Percentiles rank a stretch among this genome's conserved stretches.
These are phyloP conservation scores for Xylaria sp. DNA, from an alignment of 2,329 filamentous ascomycete species.

Conservation along the genomic window DNA sequence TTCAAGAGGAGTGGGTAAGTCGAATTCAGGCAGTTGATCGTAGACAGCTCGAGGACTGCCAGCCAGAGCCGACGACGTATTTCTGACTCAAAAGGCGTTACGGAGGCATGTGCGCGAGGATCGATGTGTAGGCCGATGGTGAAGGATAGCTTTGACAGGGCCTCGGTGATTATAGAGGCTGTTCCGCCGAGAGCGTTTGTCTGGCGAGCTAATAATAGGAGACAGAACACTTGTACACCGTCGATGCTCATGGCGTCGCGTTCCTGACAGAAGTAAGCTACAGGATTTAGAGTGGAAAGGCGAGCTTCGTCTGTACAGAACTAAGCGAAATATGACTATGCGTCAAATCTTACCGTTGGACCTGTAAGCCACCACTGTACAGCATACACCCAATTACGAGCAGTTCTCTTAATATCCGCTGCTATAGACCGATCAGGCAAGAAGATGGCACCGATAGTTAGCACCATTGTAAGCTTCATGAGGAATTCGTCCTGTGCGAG, in stretches of 20 bases:
- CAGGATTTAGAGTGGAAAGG: not conserved
- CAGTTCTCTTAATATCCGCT: constrained; percentile 39
- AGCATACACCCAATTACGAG: constrained; percentile 47
- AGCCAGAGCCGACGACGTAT: constrained; percentile 47
- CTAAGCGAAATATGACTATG: not conserved
- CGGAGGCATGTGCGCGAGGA: constrained; percentile 37
- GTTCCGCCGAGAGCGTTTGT: constrained; percentile 42
- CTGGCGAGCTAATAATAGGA: constrained; percentile 44
- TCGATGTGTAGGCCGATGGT: constrained; percentile 49
- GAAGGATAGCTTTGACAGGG: constrained; percentile 48
- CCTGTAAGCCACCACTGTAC: constrained; percentile 48
- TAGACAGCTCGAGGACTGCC: constrained; percentile 45
- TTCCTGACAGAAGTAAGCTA: constrained; percentile 34
- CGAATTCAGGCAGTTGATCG: constrained; percentile 43
- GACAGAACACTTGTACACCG: constrained; percentile 46
- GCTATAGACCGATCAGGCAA: constrained; percentile 35
- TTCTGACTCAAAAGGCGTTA: constrained; percentile 44
- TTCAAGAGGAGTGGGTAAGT: constrained; percentile 40
- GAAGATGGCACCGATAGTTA: constrained; percentile 44
- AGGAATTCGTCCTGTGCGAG: constrained; percentile 25
- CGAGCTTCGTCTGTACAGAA: not conserved
- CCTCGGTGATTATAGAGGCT: constrained; percentile 45
- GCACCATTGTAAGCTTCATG: constrained; percentile 44
- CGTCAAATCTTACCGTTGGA: constrained; percentile 34
- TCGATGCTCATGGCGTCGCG: constrained; percentile 42